Evolutionary conservation across 2,329 filamentous ascomycete species (phyloP).

Genomic region (Emmonsiellopsis sp.): DNA sequence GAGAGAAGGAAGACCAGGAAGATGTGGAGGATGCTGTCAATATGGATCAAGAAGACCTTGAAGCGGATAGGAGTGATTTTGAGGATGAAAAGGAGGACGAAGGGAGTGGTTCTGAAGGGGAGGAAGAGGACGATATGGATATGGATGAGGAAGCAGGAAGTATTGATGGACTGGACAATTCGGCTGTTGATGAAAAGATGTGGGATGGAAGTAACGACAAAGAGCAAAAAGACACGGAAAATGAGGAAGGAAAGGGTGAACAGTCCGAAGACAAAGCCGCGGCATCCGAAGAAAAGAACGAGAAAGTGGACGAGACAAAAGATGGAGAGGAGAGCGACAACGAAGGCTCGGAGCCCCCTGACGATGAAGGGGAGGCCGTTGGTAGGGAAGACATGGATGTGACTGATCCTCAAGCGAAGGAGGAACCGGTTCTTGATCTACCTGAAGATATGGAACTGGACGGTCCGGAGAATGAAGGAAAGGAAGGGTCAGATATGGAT

Average conservation of each 20-base stretch:
- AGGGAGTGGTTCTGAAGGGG: slow-evolving; percentile 51
- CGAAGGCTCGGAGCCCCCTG: slow-evolving; percentile 38
- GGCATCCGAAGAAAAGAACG: slow-evolving; percentile 49
- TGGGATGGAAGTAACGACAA: slow-evolving; percentile 75
- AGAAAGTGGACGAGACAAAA: slow-evolving; percentile 45
- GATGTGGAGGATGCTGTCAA: slow-evolving; percentile 40
- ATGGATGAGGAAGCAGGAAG: slow-evolving; percentile 86
- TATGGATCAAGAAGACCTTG: slow-evolving; percentile 75
- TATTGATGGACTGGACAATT: slow-evolving; percentile 82
- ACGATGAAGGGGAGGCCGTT: slow-evolving; percentile 53
- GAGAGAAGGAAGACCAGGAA: slow-evolving; percentile 34
- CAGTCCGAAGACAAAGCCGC: slow-evolving; percentile 50
- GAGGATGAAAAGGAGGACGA: slow-evolving; percentile 45
- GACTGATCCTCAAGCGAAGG: slow-evolving; percentile 66
- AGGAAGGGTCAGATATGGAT: slow-evolving; percentile 43
- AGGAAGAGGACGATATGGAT: slow-evolving; percentile 55
- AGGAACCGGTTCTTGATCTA: slow-evolving; percentile 72
- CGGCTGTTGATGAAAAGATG: slow-evolving; percentile 94
- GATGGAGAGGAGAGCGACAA: slow-evolving; percentile 52
- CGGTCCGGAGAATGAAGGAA: slow-evolving; percentile 50
- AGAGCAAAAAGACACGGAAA: slow-evolving; percentile 61
- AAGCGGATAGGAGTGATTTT: slow-evolving; percentile 67
- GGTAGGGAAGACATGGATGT: slow-evolving; percentile 56
- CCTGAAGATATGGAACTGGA: slow-evolving; percentile 84
- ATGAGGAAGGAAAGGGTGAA: slow-evolving; percentile 53